Base-by-base conservation (phyloP, 179 eudicot genomes). In the Actinidia arguta region DNA sequence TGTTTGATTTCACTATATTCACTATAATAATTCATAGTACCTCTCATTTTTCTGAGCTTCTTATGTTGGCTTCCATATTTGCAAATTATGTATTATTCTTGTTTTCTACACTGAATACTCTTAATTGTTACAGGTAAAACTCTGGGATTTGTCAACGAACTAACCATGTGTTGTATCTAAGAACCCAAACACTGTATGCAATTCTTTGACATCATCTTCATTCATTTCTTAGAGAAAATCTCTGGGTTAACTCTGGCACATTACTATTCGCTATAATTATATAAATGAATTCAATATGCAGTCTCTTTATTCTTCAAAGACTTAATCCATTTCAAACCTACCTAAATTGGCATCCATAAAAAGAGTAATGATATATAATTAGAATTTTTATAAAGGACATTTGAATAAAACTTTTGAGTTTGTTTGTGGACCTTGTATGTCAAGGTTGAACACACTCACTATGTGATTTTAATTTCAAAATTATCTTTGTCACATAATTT, bases 141-240 rank as follows among this genome's bases (percentile, higher is more conserved):
- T 96, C 24, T 96, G 99, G 99, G 98, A 96, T 87, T 82, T 96
- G 83, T 90, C 98, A 42, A 88, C 91, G 75, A 90, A 93, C 81
- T 90, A 91, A 83, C 98, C 99, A 2, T 93, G 97, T 82, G 68
- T 96, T 82, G 92, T 94, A 73, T 90, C 98, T 24, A 81, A 80
- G 80, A 95, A 93, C 84, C 98, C 94, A 0, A 92, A 90, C 86
- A 95, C 94, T 73, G 99, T 96, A 90, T 86, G 99, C 81, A 56
- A 36, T 76, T 31, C 77, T 73, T 80, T 80, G 36, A 31, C 36
- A 31, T 31, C 36, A 31, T 31, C 36, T 31, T 31, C 36, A 31
- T 31, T 31, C 22, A 24, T 48, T 48, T 75, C 31, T 48, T 16
- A 31, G 36, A 31, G 36, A 10, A 36, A 55, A 39, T 24, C 39